Evolutionary conservation across 305 asterid genomes (phyloP).

Genomic region (Fraxinus sp.): DNA sequence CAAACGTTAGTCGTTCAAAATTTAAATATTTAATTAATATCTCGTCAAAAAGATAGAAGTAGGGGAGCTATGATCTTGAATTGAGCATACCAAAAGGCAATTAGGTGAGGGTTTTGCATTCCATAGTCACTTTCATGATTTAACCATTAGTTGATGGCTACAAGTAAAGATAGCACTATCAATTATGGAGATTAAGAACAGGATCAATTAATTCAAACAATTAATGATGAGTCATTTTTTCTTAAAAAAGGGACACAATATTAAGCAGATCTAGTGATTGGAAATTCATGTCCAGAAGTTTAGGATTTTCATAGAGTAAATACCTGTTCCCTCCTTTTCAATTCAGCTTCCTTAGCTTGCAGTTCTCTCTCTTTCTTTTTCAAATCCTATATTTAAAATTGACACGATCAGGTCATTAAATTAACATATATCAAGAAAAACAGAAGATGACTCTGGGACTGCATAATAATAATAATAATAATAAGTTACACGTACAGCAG

Average conservation of each 20-base stretch:
- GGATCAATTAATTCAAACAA: background rate
- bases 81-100: background rate
- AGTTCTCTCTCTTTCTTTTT: constrained; percentile 75
- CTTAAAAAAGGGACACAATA: background rate
- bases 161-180: background rate
- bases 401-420: constrained; percentile 24
- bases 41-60: background rate
- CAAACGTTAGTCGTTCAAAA: background rate
- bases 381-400: constrained; percentile 46
- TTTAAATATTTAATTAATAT: background rate
- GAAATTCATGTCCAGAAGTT: constrained; percentile 1
- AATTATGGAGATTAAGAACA: background rate
- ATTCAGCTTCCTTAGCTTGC: constrained; percentile 81
- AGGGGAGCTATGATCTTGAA: background rate
- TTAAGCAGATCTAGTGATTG: background rate
- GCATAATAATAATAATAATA: constrained; percentile 6
- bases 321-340: constrained; percentile 84
- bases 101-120: background rate
- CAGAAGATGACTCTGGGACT: constrained; percentile 11
- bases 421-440: background rate
- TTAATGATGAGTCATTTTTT: background rate
- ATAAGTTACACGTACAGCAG: constrained; percentile 45
- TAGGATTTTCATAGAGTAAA: constrained; percentile 5
- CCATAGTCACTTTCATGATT: background rate
- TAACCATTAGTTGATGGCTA: background rate